A percentile compares a stretch with the other conserved stretches of the same genome.
These are phyloP conservation scores for Apiospora marii DNA, from an alignment of 2,329 filamentous ascomycete genomes.

Conservation along the genomic window DNA sequence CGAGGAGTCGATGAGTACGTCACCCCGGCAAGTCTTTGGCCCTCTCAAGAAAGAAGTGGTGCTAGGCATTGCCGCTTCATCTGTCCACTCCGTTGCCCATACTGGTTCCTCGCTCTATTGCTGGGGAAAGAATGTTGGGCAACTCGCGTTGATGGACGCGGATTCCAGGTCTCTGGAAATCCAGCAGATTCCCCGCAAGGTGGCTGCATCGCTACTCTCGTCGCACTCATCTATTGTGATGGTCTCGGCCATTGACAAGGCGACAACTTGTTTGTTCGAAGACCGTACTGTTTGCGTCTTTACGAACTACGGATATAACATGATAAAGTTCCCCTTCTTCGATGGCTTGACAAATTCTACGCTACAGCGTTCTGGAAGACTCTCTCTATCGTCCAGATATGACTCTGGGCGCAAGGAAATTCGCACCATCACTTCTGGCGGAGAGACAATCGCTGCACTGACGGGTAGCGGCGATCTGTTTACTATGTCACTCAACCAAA, in stretches of 20 bases:
- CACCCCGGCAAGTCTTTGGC: slow-evolving; percentile 90
- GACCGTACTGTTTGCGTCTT: slow-evolving; percentile 94
- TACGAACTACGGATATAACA: slow-evolving; percentile 95
- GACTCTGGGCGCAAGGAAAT: slow-evolving; percentile 73
- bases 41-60: slow-evolving; percentile 86
- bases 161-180: slow-evolving; percentile 89
- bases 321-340: slow-evolving; percentile 78
- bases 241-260: slow-evolving; percentile 88
- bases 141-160: slow-evolving; percentile 92
- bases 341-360: slow-evolving; percentile 77
- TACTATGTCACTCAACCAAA: slow-evolving; percentile 78
- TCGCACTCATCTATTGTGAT: slow-evolving; percentile 72
- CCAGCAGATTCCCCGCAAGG: slow-evolving; percentile 84
- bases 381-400: slow-evolving; percentile 70
- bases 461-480: slow-evolving; percentile 88
- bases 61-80: slow-evolving; percentile 84
- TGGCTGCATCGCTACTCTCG: slow-evolving; percentile 83
- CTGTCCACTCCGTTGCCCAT: slow-evolving; percentile 90
- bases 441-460: slow-evolving; percentile 89
- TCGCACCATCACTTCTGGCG: slow-evolving; percentile 80
- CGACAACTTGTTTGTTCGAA: slow-evolving; percentile 84
- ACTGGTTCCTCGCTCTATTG: slow-evolving; percentile 84
- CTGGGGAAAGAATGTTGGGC: slow-evolving; percentile 94
- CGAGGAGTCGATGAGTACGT: slow-evolving; percentile 82
- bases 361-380: slow-evolving; percentile 60